Evolutionary conservation across 2,329 filamentous ascomycete genomes (phyloP).

Genomic region (Mollisiaceae sp.): DNA sequence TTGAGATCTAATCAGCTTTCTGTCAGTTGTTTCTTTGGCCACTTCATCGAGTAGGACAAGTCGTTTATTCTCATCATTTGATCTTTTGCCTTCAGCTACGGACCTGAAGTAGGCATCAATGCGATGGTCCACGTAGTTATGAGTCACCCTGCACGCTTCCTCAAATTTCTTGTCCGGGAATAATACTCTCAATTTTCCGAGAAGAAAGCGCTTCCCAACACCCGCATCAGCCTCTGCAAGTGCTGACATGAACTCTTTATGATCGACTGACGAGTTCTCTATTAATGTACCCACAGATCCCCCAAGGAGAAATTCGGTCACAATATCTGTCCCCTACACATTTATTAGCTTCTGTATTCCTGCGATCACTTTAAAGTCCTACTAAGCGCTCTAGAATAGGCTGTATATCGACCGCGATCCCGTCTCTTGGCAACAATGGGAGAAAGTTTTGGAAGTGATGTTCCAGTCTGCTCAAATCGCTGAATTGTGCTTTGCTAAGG

Average conservation of each 20-base stretch:
- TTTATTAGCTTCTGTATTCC: neutral
- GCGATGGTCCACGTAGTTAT: neutral
- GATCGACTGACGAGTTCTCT: constrained; percentile 7
- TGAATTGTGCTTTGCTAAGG: neutral
- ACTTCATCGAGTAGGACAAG: neutral
- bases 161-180: neutral
- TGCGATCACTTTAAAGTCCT: neutral
- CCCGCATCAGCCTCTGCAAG: neutral
- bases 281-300: neutral
- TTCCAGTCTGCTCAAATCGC: constrained; percentile 1
- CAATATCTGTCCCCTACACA: constrained; percentile 3
- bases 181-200: neutral
- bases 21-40: neutral
- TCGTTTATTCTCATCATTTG: neutral
- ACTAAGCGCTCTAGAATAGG: neutral
- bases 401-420: neutral
- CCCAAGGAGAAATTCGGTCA: neutral
- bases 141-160: neutral
- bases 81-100: neutral
- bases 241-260: neutral
- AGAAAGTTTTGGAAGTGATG: constrained; percentile 3
- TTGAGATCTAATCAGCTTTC: neutral
- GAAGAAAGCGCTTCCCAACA: neutral
- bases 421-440: neutral
- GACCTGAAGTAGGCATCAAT: neutral